phyloP scores from a whole-genome alignment of 106 monocot genomes.

The Phalaenopsis aphrodite region DNA sequence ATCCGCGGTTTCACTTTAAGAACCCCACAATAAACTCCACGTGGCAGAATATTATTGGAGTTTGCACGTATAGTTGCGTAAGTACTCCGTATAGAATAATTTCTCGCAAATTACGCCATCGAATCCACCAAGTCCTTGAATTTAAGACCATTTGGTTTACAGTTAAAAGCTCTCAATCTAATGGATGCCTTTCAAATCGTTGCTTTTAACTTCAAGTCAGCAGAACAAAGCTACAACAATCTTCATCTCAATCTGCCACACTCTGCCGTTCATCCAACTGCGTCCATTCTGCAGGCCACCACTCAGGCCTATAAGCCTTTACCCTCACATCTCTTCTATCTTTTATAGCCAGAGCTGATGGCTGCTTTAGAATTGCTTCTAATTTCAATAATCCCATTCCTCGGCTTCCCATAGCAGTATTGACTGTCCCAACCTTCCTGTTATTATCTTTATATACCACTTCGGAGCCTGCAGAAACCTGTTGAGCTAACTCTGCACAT shows the following conservation, averaged over 20 bases:
- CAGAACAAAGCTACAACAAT: too few species aligned
- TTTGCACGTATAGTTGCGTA: too few species aligned
- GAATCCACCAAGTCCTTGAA: too few species aligned
- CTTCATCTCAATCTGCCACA: conserved; percentile 5
- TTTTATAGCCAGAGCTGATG: conserved; percentile 39
- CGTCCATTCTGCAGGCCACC: conserved; percentile 95
- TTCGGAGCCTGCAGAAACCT: conserved; percentile 56
- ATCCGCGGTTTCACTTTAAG: too few species aligned
- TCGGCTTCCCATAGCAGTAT: conserved; percentile 36
- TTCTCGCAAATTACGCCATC: too few species aligned
- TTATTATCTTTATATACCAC: conserved; percentile 42
- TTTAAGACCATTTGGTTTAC: too few species aligned
- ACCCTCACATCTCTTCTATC: conserved; percentile 41
- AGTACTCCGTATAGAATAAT: too few species aligned
- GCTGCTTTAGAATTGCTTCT: conserved; percentile 49
- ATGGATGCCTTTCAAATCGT: too few species aligned
- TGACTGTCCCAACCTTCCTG: conserved; percentile 72
- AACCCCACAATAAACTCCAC: too few species aligned
- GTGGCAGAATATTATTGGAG: too few species aligned
- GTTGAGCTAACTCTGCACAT: conserved; percentile 43
- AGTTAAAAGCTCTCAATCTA: too few species aligned
- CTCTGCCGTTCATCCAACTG: conserved; percentile 34
- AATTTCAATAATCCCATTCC: conserved; percentile 84
- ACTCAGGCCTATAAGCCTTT: conserved; percentile 55
- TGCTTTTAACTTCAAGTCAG: too few species aligned